phyloP scores from a whole-genome alignment of 2,329 filamentous ascomycete species.

The Fusarium pseudocircinatum region DNA sequence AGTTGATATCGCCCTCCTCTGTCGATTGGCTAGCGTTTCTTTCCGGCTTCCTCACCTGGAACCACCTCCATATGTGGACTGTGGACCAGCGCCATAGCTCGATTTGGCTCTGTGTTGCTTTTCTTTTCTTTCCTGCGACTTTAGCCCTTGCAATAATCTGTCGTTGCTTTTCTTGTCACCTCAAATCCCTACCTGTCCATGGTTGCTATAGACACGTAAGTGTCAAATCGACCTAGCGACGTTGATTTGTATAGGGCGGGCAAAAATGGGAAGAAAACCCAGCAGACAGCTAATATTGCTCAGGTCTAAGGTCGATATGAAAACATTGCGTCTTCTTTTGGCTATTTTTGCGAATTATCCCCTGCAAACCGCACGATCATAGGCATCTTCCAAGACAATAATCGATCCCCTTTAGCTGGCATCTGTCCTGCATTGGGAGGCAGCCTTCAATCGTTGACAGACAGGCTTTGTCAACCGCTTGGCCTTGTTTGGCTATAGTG shows the following conservation, averaged over 20 bases:
- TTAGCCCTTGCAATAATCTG: conserved; percentile 3
- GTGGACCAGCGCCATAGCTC: conserved; percentile 28
- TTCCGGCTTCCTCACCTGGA: conserved; percentile 28
- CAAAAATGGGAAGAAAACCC: not conserved
- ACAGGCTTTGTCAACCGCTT: conserved; percentile 28
- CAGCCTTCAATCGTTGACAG: conserved; percentile 22
- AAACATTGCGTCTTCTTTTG: conserved; percentile 2
- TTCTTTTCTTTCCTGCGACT: conserved; percentile 30
- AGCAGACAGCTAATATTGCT: conserved; percentile 18
- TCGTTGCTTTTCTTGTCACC: conserved; percentile 31
- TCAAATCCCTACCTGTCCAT: conserved; percentile 9
- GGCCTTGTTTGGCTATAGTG: conserved; percentile 24
- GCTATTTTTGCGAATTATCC: conserved; percentile 10
- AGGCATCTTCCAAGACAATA: conserved; percentile 19
- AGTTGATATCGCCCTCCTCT: conserved; percentile 28
- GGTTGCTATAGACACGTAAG: not conserved
- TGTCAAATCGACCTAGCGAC: not conserved
- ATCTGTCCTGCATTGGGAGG: conserved; percentile 17
- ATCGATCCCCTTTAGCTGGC: conserved; percentile 27
- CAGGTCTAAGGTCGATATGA: not conserved
- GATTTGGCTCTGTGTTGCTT: conserved; percentile 29
- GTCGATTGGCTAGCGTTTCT: conserved; percentile 38
- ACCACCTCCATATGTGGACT: conserved; percentile 35
- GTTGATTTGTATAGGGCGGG: not conserved
- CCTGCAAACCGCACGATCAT: conserved; percentile 24